Conservation (phyloP, 805 yeast species). For the Millerozyma miso region DNA sequence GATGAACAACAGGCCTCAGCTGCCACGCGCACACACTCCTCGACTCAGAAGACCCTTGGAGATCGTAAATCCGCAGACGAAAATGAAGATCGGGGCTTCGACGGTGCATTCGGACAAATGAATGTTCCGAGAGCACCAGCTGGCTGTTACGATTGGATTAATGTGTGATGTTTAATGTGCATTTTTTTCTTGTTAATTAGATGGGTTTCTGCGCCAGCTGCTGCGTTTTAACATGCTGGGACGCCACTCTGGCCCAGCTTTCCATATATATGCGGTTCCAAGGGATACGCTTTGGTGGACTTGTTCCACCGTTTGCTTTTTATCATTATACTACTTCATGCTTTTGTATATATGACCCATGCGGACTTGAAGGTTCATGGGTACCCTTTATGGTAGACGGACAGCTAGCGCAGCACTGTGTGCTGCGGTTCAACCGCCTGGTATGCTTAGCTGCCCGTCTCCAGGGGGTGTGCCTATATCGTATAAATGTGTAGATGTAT, state of each 20-base stretch:
- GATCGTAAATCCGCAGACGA: constrained; percentile 60
- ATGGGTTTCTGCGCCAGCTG: background rate
- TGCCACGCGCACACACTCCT: constrained; percentile 52
- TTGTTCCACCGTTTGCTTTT: background rate
- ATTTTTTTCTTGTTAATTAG: background rate
- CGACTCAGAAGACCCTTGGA: constrained; percentile 57
- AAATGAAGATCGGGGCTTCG: constrained; percentile 52
- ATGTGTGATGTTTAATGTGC: background rate
- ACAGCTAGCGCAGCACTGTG: background rate
- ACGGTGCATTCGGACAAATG: constrained; percentile 14
- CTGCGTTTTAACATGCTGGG: background rate
- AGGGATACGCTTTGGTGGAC: too few relatives aligned
- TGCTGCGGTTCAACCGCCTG: background rate
- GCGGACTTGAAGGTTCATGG: background rate
- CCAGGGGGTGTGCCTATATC: too few relatives aligned
- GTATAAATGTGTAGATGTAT: background rate
- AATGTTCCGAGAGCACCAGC: background rate
- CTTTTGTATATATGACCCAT: background rate
- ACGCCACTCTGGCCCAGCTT: background rate
- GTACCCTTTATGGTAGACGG: too few relatives aligned
- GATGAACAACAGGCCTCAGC: constrained; percentile 5
- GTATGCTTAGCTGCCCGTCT: background rate
- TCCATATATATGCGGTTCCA: background rate
- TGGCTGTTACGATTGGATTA: background rate
- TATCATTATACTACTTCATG: background rate